Base-by-base conservation (phyloP, 768 basidiomycete species). In the Ramaria sp. region DNA sequence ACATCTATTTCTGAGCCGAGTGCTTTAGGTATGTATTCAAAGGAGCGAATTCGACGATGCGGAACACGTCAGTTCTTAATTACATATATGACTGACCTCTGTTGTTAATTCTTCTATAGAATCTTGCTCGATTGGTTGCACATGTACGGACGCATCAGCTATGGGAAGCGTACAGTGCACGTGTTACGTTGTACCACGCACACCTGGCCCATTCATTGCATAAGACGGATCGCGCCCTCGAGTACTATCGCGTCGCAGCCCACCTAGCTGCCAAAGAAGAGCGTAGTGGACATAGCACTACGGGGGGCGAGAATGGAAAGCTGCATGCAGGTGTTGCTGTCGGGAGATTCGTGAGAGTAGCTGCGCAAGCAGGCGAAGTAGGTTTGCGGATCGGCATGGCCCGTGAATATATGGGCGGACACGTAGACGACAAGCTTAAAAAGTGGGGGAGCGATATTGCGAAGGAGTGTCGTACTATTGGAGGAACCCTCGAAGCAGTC, bases 121-220 rank as follows among this genome's bases (percentile, higher is more conserved):
- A 72, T 24, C 71, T 83, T 1, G 62, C 71, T 52, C 60, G 65
- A 1, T 65, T 85, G 2, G 78, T 84, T 39, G 77, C 85, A 1
- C 82, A 84, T 59, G 73, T 78, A 4, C 79, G 84, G 8, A 79
- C 77, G 0, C 64, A 76, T 50, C 62, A 65, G n/a, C 66, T 86
- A 37, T 90, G 84, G 60, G 56, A 63, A 28, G 48, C 64, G 0
- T 88, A 81, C 61, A 70, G 79, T 1, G 74, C 81, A 0, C 78
- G 83, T 3, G 78, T 88, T 10, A 74, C 82, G 5, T 70, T 89
- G 6, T 75, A 82, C 55, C 76, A 85, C 50, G 87, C 80, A 0
- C 85, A 90, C 57, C 76, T 89, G 27, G 81, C 84, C 4, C 87
- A 90, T 63, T 78, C 84, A 1, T 66, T 78, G 3, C 78, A 79